Conservation (phyloP, 495 filamentous ascomycete species). For the Lophium mytilinum region DNA sequence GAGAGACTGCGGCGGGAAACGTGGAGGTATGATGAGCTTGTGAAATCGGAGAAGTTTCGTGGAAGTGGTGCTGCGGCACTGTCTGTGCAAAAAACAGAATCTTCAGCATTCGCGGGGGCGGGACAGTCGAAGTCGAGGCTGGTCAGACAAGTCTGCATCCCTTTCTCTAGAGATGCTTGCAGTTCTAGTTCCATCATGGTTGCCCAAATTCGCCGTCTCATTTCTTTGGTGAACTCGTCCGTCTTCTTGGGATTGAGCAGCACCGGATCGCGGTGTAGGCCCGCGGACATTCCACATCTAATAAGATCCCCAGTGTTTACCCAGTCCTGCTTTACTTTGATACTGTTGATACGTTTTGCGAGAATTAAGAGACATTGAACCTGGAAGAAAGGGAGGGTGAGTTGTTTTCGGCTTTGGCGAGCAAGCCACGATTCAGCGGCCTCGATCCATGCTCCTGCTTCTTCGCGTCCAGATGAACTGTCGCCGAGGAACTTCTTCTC, state of each 20-base stretch:
- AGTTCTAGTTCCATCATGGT: slow-evolving; percentile 22
- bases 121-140: slow-evolving; percentile 15
- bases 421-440: slow-evolving; percentile 33
- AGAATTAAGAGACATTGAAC: slow-evolving; percentile 18
- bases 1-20: slow-evolving; percentile 2
- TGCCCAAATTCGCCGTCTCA: slow-evolving; percentile 18
- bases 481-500: slow-evolving; percentile 32
- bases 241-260: slow-evolving; percentile 4
- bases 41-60: slow-evolving; percentile 13
- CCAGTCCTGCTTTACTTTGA: slow-evolving; percentile 26
- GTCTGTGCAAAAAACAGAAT: slow-evolving; percentile 6
- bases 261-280: slow-evolving; percentile 16
- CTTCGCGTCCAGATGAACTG: slow-evolving; percentile 34
- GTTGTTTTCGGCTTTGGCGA: slow-evolving; percentile 35
- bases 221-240: slow-evolving; percentile 17
- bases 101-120: slow-evolving; percentile 14
- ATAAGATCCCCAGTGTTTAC: slow-evolving; percentile 11
- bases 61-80: not conserved
- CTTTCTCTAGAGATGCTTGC: slow-evolving; percentile 17
- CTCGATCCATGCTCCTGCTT: slow-evolving; percentile 34
- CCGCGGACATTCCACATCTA: slow-evolving; percentile 15
- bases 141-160: slow-evolving; percentile 10
- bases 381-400: slow-evolving; percentile 19
- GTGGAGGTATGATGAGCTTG: slow-evolving; percentile 14
- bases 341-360: slow-evolving; percentile 18